phyloP scores from a whole-genome alignment of 2,329 filamentous ascomycete species.

The Fusarium graminum region DNA sequence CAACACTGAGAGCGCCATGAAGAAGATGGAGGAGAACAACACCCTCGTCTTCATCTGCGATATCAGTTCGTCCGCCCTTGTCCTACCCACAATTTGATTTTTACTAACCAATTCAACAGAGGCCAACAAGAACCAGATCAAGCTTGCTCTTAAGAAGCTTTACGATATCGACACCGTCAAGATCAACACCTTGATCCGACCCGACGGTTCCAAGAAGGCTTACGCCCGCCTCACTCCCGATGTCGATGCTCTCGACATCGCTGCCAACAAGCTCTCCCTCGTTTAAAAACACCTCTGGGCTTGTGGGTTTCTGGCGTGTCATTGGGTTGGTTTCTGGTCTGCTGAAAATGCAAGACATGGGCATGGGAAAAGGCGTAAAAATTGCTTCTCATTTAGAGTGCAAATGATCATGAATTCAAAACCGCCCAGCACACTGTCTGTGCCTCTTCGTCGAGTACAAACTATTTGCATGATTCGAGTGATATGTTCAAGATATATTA shows the following conservation, averaged over 20 bases:
- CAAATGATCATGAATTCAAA: conserved; percentile 55
- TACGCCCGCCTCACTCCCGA: conserved; percentile 95
- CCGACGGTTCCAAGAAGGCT: conserved; percentile 98
- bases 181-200: conserved; percentile 99
- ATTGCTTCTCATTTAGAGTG: conserved; percentile 53
- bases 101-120: background rate
- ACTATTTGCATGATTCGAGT: conserved; percentile 2
- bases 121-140: conserved; percentile 74
- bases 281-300: conserved; percentile 73
- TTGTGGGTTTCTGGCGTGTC: conserved; percentile 54
- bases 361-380: conserved; percentile 57
- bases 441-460: conserved; percentile 25
- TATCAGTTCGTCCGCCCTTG: conserved; percentile 65
- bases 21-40: conserved; percentile 99
- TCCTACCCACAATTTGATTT: background rate
- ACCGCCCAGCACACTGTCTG: conserved; percentile 44
- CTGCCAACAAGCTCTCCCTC: conserved; percentile 97
- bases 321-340: conserved; percentile 55
- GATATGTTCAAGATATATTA: background rate
- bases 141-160: conserved; percentile 97
- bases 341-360: conserved; percentile 54
- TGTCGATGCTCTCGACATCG: conserved; percentile 98
- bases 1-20: conserved; percentile 99
- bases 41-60: conserved; percentile 98
- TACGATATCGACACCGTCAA: conserved; percentile 99